Evolutionary conservation across 352 stramenopile genomes (phyloP), one percentile per base, ranked within the genome.

Genomic region (Phytophthora aleatoria): DNA sequence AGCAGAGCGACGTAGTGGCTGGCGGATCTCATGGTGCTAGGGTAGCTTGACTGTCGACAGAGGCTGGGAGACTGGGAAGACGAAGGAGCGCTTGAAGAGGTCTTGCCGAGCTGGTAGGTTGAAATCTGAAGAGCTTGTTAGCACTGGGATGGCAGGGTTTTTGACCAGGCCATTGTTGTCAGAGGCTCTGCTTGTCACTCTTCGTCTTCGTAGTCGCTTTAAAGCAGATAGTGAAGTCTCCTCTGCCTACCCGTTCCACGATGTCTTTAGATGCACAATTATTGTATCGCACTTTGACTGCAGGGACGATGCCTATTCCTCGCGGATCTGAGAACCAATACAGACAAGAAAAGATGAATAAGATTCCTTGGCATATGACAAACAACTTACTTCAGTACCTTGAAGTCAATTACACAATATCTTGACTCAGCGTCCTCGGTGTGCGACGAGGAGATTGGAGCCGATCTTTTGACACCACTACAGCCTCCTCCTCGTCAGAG

Each of bases 1-100:
- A 76, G 28, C 24, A 72, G 44, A 43, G 58, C 42, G 15, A 73
- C 11, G 20, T 62, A 76, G 36, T 35, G 52, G 35, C 42, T 64
- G n/a, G 33, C 53, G 16, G 48, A 24, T 60, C 31, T 61, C 68
- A 76, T 76, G 47, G 12, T 73, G 44, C 1, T 56, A 47, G 16
- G 20, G 30, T 53, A 24, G 26, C 39, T 59, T 57, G 36, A 35
- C 47, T 16, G 59, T 27, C 20, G 20, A 20, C 20, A 2, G 7
- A 48, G 44, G 36, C 26, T 51, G 9, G 2, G 24, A 50, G 27
- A 41, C 20, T 20, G 20, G 20, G 20, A 20, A 20, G 20, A 20
- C 20, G 20, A 20, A 20, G 7, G 8, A 38, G 33, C 33, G 12
- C 26, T 50, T 10, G 45, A 20, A 20, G 36, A 50, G 16, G 26